phyloP scores from a whole-genome alignment of 306 rosid species.

The Malus asiatica region DNA sequence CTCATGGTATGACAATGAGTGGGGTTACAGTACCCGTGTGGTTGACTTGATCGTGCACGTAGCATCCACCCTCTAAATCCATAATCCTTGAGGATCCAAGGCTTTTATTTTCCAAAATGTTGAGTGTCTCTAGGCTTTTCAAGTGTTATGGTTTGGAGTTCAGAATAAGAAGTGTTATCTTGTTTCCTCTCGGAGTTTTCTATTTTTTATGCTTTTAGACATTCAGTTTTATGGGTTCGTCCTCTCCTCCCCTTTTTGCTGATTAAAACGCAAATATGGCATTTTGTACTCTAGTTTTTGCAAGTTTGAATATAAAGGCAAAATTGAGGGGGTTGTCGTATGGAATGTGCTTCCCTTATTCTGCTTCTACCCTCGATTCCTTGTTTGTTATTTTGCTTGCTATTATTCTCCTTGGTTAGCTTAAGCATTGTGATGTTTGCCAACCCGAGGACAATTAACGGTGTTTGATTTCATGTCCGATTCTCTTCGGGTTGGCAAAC shows the following conservation, averaged over 20 bases:
- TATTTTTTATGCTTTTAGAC: not conserved
- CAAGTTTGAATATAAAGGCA: not conserved
- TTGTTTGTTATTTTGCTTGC: too few species aligned
- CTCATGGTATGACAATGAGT: conserved; percentile 82
- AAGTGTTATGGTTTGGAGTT: not conserved
- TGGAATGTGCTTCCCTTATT: too few species aligned
- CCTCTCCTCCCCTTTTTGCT: not conserved
- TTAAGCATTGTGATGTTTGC: too few species aligned
- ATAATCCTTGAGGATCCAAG: not conserved
- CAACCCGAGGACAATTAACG: too few species aligned
- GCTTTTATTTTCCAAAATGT: not conserved
- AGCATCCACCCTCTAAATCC: conserved; percentile 26
- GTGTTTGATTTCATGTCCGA: too few species aligned
- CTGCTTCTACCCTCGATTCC: too few species aligned
- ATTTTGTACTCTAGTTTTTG: not conserved
- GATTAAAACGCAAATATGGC: too few species aligned
- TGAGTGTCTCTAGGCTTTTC: not conserved
- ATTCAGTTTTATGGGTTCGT: not conserved
- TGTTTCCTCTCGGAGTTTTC: not conserved
- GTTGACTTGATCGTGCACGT: conserved; percentile 79
- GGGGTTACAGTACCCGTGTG: conserved; percentile 98
- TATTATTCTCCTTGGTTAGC: too few species aligned
- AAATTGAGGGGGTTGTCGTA: too few species aligned
- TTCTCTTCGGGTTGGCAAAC: too few species aligned
- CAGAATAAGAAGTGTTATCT: conserved; percentile 14